Evolutionary conservation across 2,329 filamentous ascomycete genomes (phyloP), one percentile per base, ranked within the genome.

Genomic region (Davidsoniella neocaledoniae): DNA sequence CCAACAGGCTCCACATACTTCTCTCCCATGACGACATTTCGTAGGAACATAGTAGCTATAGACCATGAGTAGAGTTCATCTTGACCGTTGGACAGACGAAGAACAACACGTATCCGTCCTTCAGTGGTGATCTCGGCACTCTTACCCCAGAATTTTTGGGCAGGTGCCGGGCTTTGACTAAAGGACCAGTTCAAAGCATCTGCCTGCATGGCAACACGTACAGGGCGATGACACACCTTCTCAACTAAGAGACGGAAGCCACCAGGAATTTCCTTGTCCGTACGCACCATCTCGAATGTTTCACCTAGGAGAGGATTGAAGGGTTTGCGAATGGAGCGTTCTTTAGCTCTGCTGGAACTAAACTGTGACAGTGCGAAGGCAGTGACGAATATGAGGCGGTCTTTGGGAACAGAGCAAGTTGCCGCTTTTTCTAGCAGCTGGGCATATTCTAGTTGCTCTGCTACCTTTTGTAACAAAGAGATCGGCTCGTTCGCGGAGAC

Each of bases 141-240:
- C 68, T 96, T 96, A 50, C 91, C 91, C 91, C 91, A 96, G 68
- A 98, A 98, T 62, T 96, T 96, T 61, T 98, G 90, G 19, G 83
- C 82, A 0, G 91, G 91, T 51, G 83, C 81, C 0, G 91, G 86
- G 4, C 83, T 85, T 61, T 96, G 91, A 1, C 85, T 74, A 54
- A 94, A 81, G 2, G 83, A 86, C 91, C 91, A 98, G 51, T 76
- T 70, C 38, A 78, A 74, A 38, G 84, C 79, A 62, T 98, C 91
- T 4, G 90, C 91, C 63, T 96, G 88, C 68, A 88, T 90, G 5
- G 91, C 91, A 59, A 96, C 77, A 55, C 88, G 80, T 12, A 98
- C 86, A 0, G 91, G 91, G 3, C 91, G 81, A 63, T 98, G 91
- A 14, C 79, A 83, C 6, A 98, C 86, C 63, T 98, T 98, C 62